Base-by-base conservation (phyloP, 2,329 filamentous ascomycete species). In the Ascosphaera apis region DNA sequence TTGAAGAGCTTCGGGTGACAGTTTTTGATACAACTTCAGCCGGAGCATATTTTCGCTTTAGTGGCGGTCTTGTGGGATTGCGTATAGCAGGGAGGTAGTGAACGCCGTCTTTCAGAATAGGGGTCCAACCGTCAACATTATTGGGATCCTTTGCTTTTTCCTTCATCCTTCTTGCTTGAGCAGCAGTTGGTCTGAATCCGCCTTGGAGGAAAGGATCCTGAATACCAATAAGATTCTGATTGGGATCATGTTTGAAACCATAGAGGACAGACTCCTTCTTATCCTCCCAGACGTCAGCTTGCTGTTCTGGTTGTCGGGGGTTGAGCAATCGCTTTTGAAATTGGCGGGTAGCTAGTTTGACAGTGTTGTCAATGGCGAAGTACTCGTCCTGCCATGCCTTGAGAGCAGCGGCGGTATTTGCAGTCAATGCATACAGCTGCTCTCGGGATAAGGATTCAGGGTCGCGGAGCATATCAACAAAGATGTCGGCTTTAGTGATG, bases 181-280 rank as follows among this genome's bases (percentile, higher is more conserved):
- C 50, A 3, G 57, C 44, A 15, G 56, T 61, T 5, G 58, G 57
- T 31, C 54, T 53, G 43, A 61, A 61, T 7, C 58, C 57, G 33
- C 57, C 58, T 43, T 73, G 69, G 1, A 56, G 48, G 39, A 68
- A 69, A 0, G 69, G 66, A 44, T 72, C 63, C 42, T 72, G 69
- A 36, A 52, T 55, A n/a, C 62, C 61, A 27, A 53, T 49, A 36
- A 56, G 54, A 25, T 47, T 43, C 25, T 52, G 50, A 43, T 65
- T 65, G 0, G 63, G 50, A 41, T 68, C 66, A 46, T 67, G 67
- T 23, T 57, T 60, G 47, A 72, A 73, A 37, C 66, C 65, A 45
- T 73, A 74, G 0, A 74, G 52, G 39, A 63, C 62, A 1, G 69
- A 62, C 51, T 73, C 69, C 43, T 71, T 71, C 49, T 63, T 63